phyloP scores from a whole-genome alignment of 2,329 filamentous ascomycete genomes.

The Phyllosticta capitalensis region DNA sequence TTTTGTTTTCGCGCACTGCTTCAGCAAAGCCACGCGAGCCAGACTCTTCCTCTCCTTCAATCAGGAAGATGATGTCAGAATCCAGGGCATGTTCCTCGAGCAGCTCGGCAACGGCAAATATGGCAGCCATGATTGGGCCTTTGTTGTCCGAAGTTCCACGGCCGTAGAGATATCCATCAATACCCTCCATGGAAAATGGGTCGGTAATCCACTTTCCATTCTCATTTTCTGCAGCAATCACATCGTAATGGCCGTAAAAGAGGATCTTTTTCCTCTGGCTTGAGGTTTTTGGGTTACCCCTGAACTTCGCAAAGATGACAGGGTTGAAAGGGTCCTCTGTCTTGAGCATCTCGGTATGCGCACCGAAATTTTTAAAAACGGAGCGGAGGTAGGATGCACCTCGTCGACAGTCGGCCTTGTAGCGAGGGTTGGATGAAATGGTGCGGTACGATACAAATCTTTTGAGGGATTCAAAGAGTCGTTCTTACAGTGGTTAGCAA shows the following conservation, averaged over 20 bases:
- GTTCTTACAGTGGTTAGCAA: conserved; percentile 34
- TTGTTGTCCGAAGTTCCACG: conserved; percentile 98
- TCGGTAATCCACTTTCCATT: conserved; percentile 77
- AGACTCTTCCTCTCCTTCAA: conserved; percentile 94
- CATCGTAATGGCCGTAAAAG: conserved; percentile 98
- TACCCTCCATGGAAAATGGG: conserved; percentile 80
- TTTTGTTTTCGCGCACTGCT: conserved; percentile 69
- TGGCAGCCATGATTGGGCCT: conserved; percentile 83
- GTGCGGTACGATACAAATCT: conserved; percentile 90
- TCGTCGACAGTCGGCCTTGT: conserved; percentile 82
- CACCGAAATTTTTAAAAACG: conserved; percentile 86
- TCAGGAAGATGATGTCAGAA: conserved; percentile 85
- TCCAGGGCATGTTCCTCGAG: conserved; percentile 73
- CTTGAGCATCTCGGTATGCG: conserved; percentile 80
- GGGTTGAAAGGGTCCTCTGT: conserved; percentile 73
- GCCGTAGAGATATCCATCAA: conserved; percentile 88
- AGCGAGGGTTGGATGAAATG: conserved; percentile 76
- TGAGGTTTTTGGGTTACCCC: conserved; percentile 58
- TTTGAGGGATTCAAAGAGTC: conserved; percentile 56
- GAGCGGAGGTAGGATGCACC: conserved; percentile 85
- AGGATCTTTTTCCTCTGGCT: conserved; percentile 72
- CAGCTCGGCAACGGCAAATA: conserved; percentile 87
- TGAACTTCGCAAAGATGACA: conserved; percentile 85
- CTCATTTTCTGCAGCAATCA: conserved; percentile 80
- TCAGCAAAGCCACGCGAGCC: conserved; percentile 86